Evolutionary conservation across 192 early-diverging fungal species (phyloP), one percentile per base, ranked within the genome.

Genomic region (Mortierella hygrophila): DNA sequence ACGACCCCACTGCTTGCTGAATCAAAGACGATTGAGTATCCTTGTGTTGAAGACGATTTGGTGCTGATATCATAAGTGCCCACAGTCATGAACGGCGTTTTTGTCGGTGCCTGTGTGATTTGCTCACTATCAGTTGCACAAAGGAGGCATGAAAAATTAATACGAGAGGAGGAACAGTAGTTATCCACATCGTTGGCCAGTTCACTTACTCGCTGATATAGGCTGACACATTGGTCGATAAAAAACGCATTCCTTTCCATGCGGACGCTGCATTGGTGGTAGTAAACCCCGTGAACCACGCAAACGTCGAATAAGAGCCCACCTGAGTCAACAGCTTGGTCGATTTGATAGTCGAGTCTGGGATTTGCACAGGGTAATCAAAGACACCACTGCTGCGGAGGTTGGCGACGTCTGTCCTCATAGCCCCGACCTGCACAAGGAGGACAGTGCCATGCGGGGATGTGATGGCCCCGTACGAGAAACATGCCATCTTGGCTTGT

Each of bases 11-110:
- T 40, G 23, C 76, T 76, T 9, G 15, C 54, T 23, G 26, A 49
- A 40, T 86, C 84, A 75, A 86, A 86, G 15, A 86, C 71, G 18
- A 86, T 26, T 11, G 73, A 49, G 21, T 78, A 75, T 40, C 84
- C 84, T 55, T 80, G 78, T 7, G 79, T 76, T 1, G 84, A 75
- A 4, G 84, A 75, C 9, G 84, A 78, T 35, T 80, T 81, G 49
- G 75, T 23, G 11, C 72, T 69, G 13, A 78, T 32, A 10, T 77
- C 63, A 49, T 74, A 86, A 8, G 84, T 52, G n/a, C 84, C 84
- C 9, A 86, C 76, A 26, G 60, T 32, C 20, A 81, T 13, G 13
- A 86, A 49, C 11, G 83, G 78, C 8, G 55, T 77, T 0, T 40
- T 32, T 29, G 78, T 73, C 4, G 83, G 83, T 32, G n/a, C 13